These are phyloP conservation scores for Neoscytalidium dimidiatum DNA, from an alignment of 2,329 filamentous ascomycete species.

Conservation along the genomic window DNA sequence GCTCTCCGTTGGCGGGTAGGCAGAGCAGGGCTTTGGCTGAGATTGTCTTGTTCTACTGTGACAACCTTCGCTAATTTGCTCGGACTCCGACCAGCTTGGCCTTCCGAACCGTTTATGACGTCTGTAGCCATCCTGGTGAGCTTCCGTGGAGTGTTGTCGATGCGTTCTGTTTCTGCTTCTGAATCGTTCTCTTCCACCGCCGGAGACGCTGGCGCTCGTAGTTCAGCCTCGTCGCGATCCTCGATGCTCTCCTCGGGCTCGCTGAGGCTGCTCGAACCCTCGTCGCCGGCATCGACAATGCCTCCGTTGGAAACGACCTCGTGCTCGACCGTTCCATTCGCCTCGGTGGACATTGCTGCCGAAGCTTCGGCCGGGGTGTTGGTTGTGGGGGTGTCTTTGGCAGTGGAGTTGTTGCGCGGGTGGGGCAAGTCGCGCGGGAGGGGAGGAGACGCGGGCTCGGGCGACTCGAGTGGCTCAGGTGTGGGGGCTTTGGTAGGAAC, in stretches of 20 bases:
- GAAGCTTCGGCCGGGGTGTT: not conserved
- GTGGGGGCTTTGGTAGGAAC: constrained; percentile 18
- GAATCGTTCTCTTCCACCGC: constrained; percentile 62
- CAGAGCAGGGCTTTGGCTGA: not conserved
- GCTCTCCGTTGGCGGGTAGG: not conserved
- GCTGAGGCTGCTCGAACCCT: constrained; percentile 83
- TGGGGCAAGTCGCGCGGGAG: constrained; percentile 13
- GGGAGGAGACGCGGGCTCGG: constrained; percentile 15
- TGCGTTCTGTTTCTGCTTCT: constrained; percentile 90
- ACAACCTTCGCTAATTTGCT: constrained; percentile 40
- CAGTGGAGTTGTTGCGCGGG: constrained; percentile 3
- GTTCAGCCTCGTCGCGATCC: constrained; percentile 45
- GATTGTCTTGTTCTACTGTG: constrained; percentile 32
- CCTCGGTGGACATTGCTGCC: not conserved
- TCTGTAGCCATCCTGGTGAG: constrained; percentile 43
- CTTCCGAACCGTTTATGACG: constrained; percentile 36
- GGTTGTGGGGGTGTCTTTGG: not conserved
- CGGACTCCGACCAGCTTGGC: constrained; percentile 35
- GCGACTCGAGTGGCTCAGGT: constrained; percentile 19
- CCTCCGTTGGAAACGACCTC: not conserved
- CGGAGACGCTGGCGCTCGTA: constrained; percentile 1
- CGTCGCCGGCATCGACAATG: constrained; percentile 16
- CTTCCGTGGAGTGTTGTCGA: constrained; percentile 83
- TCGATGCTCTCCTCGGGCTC: constrained; percentile 85
- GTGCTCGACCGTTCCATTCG: not conserved